Base-by-base conservation (phyloP, 1,139 yeast species). In the Saccharomyces hybrid region DNA sequence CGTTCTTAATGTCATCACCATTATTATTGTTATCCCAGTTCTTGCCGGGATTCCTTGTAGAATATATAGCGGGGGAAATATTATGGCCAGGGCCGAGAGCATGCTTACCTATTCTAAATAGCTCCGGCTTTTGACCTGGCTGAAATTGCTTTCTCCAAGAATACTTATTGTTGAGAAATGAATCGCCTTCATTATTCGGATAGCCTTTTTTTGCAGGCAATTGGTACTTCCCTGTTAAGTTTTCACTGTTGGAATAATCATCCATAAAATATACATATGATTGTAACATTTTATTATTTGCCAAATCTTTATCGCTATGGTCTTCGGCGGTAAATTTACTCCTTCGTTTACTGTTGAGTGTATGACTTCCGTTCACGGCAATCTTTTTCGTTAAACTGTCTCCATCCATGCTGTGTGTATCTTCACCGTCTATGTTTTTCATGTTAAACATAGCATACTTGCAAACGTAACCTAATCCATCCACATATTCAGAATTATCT, bases 401-500 rank as follows among this genome's bases (percentile, higher is more conserved):
- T 60, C 84, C 86, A 58, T 85, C 81, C 11, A 16, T 20, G 23
- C 25, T 20, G 7, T 7, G 25, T 1, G 25, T 38, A 20, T 38
- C 44, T 16, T 38, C 20, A 7, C 44, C 20, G 11, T 11, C 44
- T 4, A 38, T 16, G 25, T 16, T 23, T 20, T 16, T 20, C 44
- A 38, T 23, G 62, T 88, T 87, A 71, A 93, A 95, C 83, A 88
- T 87, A 2, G 99, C 98, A 76, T 84, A 89, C 47, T 88, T 85
- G 67, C 99, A 93, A 41, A 93, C 96, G 64, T 91, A 87, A 0
- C 99, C 99, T 48, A 93, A 74, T 0, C 97, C 98, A 71, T 91
- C 98, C 50, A 91, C 89, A 68, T 91, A 95, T 11, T 90, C 83
- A 9, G 96, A 84, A 61, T 82, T 85, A 57, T 93, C 97, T 55